phyloP scores from a whole-genome alignment of 2,329 filamentous ascomycete genomes.

The Trichoderma sp. region DNA sequence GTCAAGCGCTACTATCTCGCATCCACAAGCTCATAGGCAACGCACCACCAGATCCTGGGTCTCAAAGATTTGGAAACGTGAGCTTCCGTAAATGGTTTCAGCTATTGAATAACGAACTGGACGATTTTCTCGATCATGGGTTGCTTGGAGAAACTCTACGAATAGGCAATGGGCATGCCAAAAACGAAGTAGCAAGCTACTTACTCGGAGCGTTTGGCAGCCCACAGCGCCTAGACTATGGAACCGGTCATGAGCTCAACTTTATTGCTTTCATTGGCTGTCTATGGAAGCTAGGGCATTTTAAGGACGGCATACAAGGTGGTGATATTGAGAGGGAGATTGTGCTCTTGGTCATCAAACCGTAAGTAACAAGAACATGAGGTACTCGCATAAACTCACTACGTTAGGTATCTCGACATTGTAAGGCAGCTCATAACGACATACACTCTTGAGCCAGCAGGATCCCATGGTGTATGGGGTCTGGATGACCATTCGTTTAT shows the following conservation, averaged over 20 bases:
- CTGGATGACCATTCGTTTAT: conserved; percentile 96
- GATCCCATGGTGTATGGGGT: conserved; percentile 96
- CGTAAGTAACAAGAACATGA: conserved; percentile 53
- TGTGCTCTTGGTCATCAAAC: conserved; percentile 78
- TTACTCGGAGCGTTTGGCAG: conserved; percentile 86
- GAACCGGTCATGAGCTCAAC: conserved; percentile 92
- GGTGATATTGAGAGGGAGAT: conserved; percentile 71
- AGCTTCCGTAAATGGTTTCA: conserved; percentile 84
- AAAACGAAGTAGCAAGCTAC: conserved; percentile 72
- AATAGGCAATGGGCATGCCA: conserved; percentile 43
- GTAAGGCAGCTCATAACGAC: conserved; percentile 80
- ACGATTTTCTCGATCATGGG: conserved; percentile 34
- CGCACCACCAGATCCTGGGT: conserved; percentile 79
- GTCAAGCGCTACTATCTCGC: conserved; percentile 64
- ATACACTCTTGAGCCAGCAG: conserved; percentile 92
- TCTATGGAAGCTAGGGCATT: conserved; percentile 86
- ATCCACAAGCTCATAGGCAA: conserved; percentile 69
- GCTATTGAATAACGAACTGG: conserved; percentile 59
- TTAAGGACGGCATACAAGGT: conserved; percentile 53
- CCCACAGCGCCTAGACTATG: conserved; percentile 85
- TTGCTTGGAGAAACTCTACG: conserved; percentile 31
- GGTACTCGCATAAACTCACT: background rate
- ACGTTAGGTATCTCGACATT: conserved; percentile 70
- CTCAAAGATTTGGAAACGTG: conserved; percentile 85
- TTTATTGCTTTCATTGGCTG: conserved; percentile 88